These are phyloP conservation scores for Entonaema liquescens DNA, from an alignment of 495 filamentous ascomycete genomes.

Conservation along the genomic window DNA sequence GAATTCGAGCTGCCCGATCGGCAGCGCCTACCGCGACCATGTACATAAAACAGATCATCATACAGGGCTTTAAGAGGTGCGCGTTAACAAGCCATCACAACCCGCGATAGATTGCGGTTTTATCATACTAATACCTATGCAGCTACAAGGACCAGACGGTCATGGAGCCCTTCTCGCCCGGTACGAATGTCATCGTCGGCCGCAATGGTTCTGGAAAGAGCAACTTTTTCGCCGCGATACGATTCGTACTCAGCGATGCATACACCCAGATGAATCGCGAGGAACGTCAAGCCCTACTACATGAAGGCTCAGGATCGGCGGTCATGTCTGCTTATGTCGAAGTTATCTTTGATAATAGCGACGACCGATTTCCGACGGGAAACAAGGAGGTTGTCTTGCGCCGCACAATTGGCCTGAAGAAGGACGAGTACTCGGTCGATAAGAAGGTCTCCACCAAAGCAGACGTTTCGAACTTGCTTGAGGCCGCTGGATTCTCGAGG, in stretches of 20 bases:
- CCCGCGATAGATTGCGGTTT: not conserved
- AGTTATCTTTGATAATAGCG: constrained; percentile 97
- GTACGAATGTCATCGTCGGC: constrained; percentile 98
- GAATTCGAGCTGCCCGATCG: constrained; percentile 46
- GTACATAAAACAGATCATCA: constrained; percentile 99
- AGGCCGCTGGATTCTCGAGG: constrained; percentile 94
- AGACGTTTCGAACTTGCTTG: constrained; percentile 94
- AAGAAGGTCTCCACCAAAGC: constrained; percentile 93
- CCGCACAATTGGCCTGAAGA: constrained; percentile 95
- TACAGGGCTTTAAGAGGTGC: constrained; percentile 99
- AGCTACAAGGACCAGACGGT: constrained; percentile 99
- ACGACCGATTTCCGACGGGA: constrained; percentile 94
- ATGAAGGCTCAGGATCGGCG: constrained; percentile 95
- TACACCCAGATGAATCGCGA: constrained; percentile 97
- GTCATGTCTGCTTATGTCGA: constrained; percentile 99
- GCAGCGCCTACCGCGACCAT: constrained; percentile 64
- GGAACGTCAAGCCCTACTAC: constrained; percentile 92
- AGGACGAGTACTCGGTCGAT: constrained; percentile 97
- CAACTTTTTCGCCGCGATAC: constrained; percentile 99
- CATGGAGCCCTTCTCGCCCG: constrained; percentile 97
- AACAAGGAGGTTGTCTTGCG: constrained; percentile 89
- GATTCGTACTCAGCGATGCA: constrained; percentile 96
- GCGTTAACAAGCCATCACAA: constrained; percentile 29
- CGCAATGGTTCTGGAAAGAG: constrained; percentile 99
- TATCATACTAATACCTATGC: constrained; percentile 34